Base-by-base conservation (phyloP, 495 filamentous ascomycete genomes). In the Extremus antarcticus region DNA sequence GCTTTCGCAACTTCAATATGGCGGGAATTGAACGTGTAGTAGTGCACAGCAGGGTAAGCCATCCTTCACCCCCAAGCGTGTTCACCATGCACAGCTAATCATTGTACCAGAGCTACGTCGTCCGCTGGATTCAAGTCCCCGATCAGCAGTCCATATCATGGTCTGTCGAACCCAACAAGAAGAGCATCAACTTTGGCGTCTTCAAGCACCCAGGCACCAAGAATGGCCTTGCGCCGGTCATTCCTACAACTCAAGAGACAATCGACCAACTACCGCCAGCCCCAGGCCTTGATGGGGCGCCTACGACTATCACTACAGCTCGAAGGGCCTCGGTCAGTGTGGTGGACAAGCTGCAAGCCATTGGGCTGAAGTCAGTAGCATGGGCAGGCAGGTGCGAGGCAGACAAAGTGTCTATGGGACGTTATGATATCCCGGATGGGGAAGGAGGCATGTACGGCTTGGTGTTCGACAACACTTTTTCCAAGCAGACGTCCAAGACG, bases 401-500 rank as follows among this genome's bases (percentile, higher is more conserved):
- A 24, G 91, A 97, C 72, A 91, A 88, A 72, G 89, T 94, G n/a
- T 83, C 88, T 11, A 85, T 89, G 66, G 92, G 92, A 0, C 92
- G 85, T 16, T 88, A 88, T 68, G 82, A 94, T 66, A 88, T 96
- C 16, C 68, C 73, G 2, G 62, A 69, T 39, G 78, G 76, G 15
- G 81, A 87, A 51, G 87, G 86, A 1, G 92, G 90, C 54, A 96
- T 95, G 81, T 98, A 94, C 69, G 92, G 88, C 25, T 76, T 98
- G 52, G 87, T 97, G 23, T 95, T 98, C 66, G 92, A 98, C 77
- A 98, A 98, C 66, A 98, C 94, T 29, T 97, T 97, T 68, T 94
- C 90, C 48, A 97, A 95, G 72, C 85, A 90, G 65, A 81, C 88
- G 40, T 88, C 90, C 50, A 98, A 98, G 71, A 94, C 86, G 39